Evolutionary conservation across 768 basidiomycete species (phyloP), one percentile per base, ranked within the genome.

Genomic region (Lanmaoa rubissima): DNA sequence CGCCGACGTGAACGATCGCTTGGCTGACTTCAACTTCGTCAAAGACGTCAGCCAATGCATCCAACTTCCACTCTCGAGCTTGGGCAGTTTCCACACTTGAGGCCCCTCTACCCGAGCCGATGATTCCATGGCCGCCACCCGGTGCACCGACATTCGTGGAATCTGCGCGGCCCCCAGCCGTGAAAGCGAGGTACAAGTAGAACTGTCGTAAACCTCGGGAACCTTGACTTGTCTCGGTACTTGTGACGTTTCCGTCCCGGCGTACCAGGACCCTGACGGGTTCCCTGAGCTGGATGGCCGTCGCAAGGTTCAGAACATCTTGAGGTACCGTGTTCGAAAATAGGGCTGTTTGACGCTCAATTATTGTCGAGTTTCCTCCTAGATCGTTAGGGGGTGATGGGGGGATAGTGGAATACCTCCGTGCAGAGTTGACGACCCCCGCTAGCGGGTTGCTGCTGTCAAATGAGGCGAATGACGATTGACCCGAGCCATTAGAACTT

Each of bases 241-340:
- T 85, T 11, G 81, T 80, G 48, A 90, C 87, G 65, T 90, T 92
- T 40, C 91, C 92, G 62, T 94, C 91, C 17, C 96, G 82, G 51
- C 97, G 84, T 24, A 99, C 97, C 19, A 99, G 85, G n/a, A 99
- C 97, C 26, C 97, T 85, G 41, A 99, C 94, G 21, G 97, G 96
- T 71, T 99, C 97, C 51, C 90, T 86, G 12, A 99, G 83, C 67
- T 97, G 91, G 55, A 99, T 94, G 5, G 90, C 86, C 52, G 92
- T 86, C 1, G 94, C 94, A 41, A 99, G 86, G 70, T 95, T 98
- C 60, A 99, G 83, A 12, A 99, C 97, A 68, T 99, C 97, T 69
- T 96, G 94, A 16, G 94, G 96, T 17, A 97, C 95, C 3, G 97
- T 99, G 71, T 98, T 98, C 38, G 94, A 96, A 74, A 98, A 98